Evolutionary conservation across 441 rosid species (phyloP), one percentile per base, ranked within the genome.

Genomic region (Macaranga tanarius): DNA sequence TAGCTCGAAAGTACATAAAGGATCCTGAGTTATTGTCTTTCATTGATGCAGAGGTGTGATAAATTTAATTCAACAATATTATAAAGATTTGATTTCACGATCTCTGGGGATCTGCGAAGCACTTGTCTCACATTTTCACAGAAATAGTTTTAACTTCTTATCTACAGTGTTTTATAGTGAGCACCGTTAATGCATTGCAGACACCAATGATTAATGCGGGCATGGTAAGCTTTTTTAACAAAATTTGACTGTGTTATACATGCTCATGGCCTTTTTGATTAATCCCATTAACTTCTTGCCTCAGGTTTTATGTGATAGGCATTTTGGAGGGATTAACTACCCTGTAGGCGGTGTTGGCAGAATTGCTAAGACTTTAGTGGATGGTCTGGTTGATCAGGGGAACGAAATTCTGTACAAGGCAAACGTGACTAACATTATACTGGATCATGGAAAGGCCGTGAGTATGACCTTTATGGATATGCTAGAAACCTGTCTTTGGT

Each of bases 141-240:
- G 52, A 62, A 58, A 62, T 22, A 45, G 38, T 66, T 71, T 58
- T 51, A 57, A 63, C n/a, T 59, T 42, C 71, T 54, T 56, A 70
- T 79, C 71, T 83, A 82, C 91, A 95, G 98, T 95, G 99, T 88
- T 95, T 95, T 80, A 95, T 95, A 45, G 99, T 89, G 68, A 95
- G 99, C 88, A 92, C 96, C 13, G 90, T 91, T 31, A 91, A 91
- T 64, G 96, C 98, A 62, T 75, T 86, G 76, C 93, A 81, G 81
- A 95, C 98, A 23, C 99, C 99, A 73, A 95, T 92, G 98, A 95
- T 95, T 80, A 91, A 91, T 84, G 98, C 99, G 40, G 80, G 90
- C 86, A 90, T 92, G 98, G 99, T 95, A 85, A 78, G 83, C 67
- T 79, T 44, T 75, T 56, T 72, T 15, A 13, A 47, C 31, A 64